Conservation (phyloP, 345 rosid genomes). For the Moricandia arvensis region DNA sequence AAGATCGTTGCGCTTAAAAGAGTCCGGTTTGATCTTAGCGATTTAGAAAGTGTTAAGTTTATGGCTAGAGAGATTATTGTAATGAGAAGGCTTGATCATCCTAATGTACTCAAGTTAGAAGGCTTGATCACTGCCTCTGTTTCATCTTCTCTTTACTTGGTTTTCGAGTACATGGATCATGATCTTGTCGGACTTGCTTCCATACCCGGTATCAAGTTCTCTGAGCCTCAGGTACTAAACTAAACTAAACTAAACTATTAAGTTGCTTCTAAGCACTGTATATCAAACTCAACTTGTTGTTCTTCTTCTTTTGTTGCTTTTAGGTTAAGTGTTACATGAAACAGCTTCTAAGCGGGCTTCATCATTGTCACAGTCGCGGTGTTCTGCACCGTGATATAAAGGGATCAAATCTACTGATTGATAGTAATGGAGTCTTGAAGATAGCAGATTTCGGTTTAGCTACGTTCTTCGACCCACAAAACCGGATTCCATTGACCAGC, state of each 20-base stretch:
- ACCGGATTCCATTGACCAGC: slow-evolving; percentile 66
- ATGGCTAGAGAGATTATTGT: slow-evolving; percentile 90
- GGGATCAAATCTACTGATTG: slow-evolving; percentile 94
- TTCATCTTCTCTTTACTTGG: slow-evolving; percentile 77
- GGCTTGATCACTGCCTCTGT: slow-evolving; percentile 81
- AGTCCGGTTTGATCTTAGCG: slow-evolving; percentile 79
- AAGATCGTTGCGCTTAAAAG: slow-evolving; percentile 83
- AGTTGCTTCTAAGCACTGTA: not conserved
- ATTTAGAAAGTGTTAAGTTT: slow-evolving; percentile 81
- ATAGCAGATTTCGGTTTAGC: slow-evolving; percentile 97
- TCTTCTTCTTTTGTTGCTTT: not conserved
- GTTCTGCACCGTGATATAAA: slow-evolving; percentile 94
- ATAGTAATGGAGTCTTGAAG: slow-evolving; percentile 77
- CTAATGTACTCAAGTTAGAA: slow-evolving; percentile 85
- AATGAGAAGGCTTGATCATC: slow-evolving; percentile 88
- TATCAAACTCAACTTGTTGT: slow-evolving; percentile 4
- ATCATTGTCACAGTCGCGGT: slow-evolving; percentile 82
- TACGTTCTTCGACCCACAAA: slow-evolving; percentile 61
- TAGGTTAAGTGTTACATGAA: slow-evolving; percentile 97
- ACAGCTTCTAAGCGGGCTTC: slow-evolving; percentile 91
- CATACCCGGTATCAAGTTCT: slow-evolving; percentile 73
- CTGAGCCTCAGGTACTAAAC: slow-evolving; percentile 81
- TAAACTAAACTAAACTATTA: not conserved
- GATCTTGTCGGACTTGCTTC: slow-evolving; percentile 93
- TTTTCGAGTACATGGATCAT: slow-evolving; percentile 98